Percentiles rank a stretch among this genome's conserved stretches.
Evolutionary conservation across 2,329 filamentous ascomycete species (phyloP).

Genomic region (Pseudogymnoascus sp.): DNA sequence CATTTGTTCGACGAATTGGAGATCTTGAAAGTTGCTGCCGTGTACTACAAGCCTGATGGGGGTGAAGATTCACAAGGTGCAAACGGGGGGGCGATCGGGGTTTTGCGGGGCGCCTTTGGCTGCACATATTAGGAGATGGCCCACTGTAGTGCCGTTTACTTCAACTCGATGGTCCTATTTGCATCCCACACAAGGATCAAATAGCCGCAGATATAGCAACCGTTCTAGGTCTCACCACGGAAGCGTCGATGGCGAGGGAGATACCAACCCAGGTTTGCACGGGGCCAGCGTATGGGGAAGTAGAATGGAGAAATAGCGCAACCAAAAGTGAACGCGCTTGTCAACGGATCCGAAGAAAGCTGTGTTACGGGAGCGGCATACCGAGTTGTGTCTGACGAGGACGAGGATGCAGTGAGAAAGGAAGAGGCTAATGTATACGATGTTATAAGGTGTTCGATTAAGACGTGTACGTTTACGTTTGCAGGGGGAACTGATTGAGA

Average conservation of each 20-base stretch:
- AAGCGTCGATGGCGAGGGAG: slow-evolving; percentile 17
- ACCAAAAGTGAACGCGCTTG: slow-evolving; percentile 33
- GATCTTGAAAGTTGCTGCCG: slow-evolving; percentile 20
- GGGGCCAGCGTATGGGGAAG: slow-evolving; percentile 29
- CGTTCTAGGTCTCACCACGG: slow-evolving; percentile 16
- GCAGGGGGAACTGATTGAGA: slow-evolving; percentile 10
- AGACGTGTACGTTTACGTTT: slow-evolving; percentile 26
- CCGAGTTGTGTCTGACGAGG: slow-evolving; percentile 24
- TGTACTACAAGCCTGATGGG: slow-evolving; percentile 16
- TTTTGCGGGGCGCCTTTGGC: slow-evolving; percentile 8
- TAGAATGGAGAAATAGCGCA: slow-evolving; percentile 29
- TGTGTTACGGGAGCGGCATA: slow-evolving; percentile 28
- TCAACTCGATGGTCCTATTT: slow-evolving; percentile 20
- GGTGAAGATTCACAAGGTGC: slow-evolving; percentile 11
- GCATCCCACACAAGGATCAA: slow-evolving; percentile 19
- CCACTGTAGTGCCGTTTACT: not conserved
- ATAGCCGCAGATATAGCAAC: slow-evolving; percentile 15
- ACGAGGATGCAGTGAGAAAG: slow-evolving; percentile 29
- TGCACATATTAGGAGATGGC: slow-evolving; percentile 25
- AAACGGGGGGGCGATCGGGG: not conserved
- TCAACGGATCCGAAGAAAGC: slow-evolving; percentile 24
- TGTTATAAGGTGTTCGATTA: slow-evolving; percentile 30
- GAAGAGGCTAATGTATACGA: slow-evolving; percentile 36
- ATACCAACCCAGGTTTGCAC: slow-evolving; percentile 20
- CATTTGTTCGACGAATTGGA: slow-evolving; percentile 24